Evolutionary conservation across 1,284 basidiomycete genomes (phyloP).

Genomic region (Mixia osmundae): DNA sequence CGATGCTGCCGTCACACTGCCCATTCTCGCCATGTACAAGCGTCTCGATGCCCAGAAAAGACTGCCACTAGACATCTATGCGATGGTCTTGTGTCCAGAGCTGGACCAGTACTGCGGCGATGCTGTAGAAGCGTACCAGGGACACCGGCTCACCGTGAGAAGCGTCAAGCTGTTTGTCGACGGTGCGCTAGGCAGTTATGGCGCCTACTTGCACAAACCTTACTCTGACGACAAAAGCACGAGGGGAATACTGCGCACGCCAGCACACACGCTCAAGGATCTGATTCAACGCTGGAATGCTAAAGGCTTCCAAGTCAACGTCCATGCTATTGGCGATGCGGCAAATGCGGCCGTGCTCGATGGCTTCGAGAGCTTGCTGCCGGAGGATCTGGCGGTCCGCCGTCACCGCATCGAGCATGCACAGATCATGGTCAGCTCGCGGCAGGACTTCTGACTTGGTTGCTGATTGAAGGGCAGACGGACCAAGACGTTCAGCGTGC

Average conservation of each 20-base stretch:
- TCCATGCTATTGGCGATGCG: constrained; percentile 76
- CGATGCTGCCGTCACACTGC: constrained; percentile 39
- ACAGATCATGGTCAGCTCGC: constrained; percentile 38
- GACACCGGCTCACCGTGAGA: constrained; percentile 14
- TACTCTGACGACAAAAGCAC: constrained; percentile 46
- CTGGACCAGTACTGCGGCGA: constrained; percentile 41
- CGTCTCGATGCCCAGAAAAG: constrained; percentile 11
- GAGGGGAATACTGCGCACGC: constrained; percentile 41
- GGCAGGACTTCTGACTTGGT: neutral
- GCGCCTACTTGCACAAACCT: constrained; percentile 61
- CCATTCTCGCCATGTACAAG: constrained; percentile 39
- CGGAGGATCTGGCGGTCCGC: constrained; percentile 19
- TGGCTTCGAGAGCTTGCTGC: constrained; percentile 43
- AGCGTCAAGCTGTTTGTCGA: constrained; percentile 58
- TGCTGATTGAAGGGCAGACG: constrained; percentile 19
- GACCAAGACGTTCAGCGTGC: constrained; percentile 41
- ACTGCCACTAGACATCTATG: constrained; percentile 11
- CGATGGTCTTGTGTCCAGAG: constrained; percentile 24
- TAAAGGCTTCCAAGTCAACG: constrained; percentile 29
- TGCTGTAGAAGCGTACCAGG: constrained; percentile 29
- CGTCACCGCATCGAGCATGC: constrained; percentile 72
- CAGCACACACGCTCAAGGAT: constrained; percentile 31
- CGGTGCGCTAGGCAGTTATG: constrained; percentile 71
- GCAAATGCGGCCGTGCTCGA: constrained; percentile 61
- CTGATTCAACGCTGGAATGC: constrained; percentile 28